phyloP scores from a whole-genome alignment of 805 yeast genomes.

The Saccharomyces mikatae region DNA sequence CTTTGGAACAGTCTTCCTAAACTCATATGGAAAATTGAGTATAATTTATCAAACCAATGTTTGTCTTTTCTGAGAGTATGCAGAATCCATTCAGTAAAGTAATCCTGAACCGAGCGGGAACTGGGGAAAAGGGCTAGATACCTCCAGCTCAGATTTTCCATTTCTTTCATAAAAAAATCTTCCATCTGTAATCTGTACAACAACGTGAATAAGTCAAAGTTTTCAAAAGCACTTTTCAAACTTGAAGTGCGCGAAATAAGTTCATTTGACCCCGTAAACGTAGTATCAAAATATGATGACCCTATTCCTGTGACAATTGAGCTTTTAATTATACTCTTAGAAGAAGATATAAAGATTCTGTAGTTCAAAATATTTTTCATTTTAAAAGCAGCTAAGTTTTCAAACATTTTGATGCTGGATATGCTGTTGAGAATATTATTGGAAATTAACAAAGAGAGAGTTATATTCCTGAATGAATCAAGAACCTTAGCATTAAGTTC shows the following conservation, averaged over 20 bases:
- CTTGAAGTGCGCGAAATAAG: conserved; percentile 42
- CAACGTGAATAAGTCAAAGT: conserved; percentile 52
- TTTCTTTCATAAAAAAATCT: conserved; percentile 35
- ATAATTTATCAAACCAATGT: conserved; percentile 52
- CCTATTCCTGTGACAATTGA: conserved; percentile 17
- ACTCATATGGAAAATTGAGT: conserved; percentile 40
- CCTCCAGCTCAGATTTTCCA: conserved; percentile 56
- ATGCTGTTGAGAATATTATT: conserved; percentile 30
- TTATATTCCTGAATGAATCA: conserved; percentile 31
- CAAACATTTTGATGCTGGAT: conserved; percentile 15
- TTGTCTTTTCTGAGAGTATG: conserved; percentile 35
- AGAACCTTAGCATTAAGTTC: conserved; percentile 28
- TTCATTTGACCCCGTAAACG: conserved; percentile 31
- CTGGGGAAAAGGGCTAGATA: conserved; percentile 40
- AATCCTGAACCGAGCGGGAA: conserved; percentile 36
- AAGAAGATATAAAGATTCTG: conserved; percentile 19
- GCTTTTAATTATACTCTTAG: conserved; percentile 12
- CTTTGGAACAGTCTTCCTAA: conserved; percentile 37
- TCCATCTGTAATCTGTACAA: conserved; percentile 47
- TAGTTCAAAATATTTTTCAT: conserved; percentile 22
- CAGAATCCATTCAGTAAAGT: conserved; percentile 56
- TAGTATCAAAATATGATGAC: conserved; percentile 10
- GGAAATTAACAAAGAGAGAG: conserved; percentile 29
- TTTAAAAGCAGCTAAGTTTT: conserved; percentile 25
- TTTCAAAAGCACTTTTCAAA: conserved; percentile 33